Conservation (phyloP, 345 rosid species). For the Cardamine occulta region DNA sequence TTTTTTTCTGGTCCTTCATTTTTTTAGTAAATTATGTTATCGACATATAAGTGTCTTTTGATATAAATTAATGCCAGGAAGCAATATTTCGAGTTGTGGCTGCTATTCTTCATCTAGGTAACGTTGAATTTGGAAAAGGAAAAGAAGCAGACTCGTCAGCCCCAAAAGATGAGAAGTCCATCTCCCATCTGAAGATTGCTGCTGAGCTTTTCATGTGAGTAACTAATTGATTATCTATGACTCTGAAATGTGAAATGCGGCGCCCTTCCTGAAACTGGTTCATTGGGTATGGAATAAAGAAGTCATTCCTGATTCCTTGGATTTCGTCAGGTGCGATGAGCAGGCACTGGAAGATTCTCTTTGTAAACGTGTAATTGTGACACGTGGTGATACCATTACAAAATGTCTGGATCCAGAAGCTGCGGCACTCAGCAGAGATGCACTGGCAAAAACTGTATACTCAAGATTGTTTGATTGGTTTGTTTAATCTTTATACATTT, state of each 20-base stretch:
- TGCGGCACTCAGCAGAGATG: slow-evolving; percentile 89
- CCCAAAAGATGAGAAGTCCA: slow-evolving; percentile 89
- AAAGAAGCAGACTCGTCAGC: slow-evolving; percentile 87
- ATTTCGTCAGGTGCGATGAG: slow-evolving; percentile 74
- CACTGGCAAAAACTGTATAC: slow-evolving; percentile 92
- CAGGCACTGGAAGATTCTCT: slow-evolving; percentile 92
- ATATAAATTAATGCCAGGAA: slow-evolving; percentile 55
- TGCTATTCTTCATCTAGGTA: slow-evolving; percentile 95
- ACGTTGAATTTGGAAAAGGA: slow-evolving; percentile 87
- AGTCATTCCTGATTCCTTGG: slow-evolving; percentile 33
- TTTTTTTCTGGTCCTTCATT: slow-evolving; percentile 6
- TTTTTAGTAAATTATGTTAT: slow-evolving; percentile 7
- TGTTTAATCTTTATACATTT: slow-evolving; percentile 33
- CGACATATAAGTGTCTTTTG: slow-evolving; percentile 11
- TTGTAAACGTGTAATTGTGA: slow-evolving; percentile 93
- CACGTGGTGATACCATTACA: slow-evolving; percentile 89
- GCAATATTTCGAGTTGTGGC: slow-evolving; percentile 93
- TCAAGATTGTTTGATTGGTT: slow-evolving; percentile 98
- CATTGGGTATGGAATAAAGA: slow-evolving; percentile 25
- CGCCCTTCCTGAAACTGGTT: slow-evolving; percentile 1
- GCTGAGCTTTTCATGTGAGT: slow-evolving; percentile 88
- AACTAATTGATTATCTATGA: slow-evolving; percentile 21
- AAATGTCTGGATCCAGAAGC: slow-evolving; percentile 92
- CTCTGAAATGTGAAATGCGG: slow-evolving; percentile 28
- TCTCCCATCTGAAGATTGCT: slow-evolving; percentile 79